These are phyloP conservation scores for Cladophialophora carrionii DNA, from an alignment of 2,329 filamentous ascomycete species.

Conservation along the genomic window DNA sequence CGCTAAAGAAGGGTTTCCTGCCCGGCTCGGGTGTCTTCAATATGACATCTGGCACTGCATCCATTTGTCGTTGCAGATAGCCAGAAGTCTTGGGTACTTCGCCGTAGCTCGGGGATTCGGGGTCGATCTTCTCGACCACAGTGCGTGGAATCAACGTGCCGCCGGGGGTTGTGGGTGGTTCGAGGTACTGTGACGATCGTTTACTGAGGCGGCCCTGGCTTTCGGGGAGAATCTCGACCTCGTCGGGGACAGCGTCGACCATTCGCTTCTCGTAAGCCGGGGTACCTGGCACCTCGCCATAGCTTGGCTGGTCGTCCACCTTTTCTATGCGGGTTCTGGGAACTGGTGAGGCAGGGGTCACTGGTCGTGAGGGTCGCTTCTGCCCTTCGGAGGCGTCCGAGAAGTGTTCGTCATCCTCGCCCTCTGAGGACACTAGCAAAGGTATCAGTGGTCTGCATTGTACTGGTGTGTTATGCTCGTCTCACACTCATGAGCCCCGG, in stretches of 20 bases:
- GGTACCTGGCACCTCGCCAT: constrained; percentile 66
- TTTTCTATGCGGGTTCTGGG: constrained; percentile 66
- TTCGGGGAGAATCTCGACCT: constrained; percentile 62
- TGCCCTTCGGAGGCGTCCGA: constrained; percentile 66
- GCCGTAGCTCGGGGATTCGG: constrained; percentile 59
- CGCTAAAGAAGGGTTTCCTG: constrained; percentile 19
- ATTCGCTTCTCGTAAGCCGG: constrained; percentile 61
- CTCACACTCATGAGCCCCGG: constrained; percentile 57
- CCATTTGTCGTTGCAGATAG: constrained; percentile 59
- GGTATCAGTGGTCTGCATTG: constrained; percentile 26
- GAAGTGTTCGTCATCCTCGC: constrained; percentile 65
- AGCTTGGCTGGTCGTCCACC: constrained; percentile 60
- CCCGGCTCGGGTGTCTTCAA: constrained; percentile 47
- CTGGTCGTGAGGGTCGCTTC: constrained; percentile 41
- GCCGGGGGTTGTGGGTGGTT: constrained; percentile 55
- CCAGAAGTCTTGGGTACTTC: constrained; percentile 65
- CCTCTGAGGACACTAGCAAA: constrained; percentile 51
- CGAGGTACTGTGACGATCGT: constrained; percentile 47
- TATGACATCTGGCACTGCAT: constrained; percentile 63
- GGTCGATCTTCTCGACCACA: constrained; percentile 65
- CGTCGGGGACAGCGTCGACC: constrained; percentile 65
- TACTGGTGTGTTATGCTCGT: not conserved
- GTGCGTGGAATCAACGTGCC: constrained; percentile 61
- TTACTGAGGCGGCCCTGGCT: constrained; percentile 47
- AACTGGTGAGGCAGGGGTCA: constrained; percentile 55